phyloP scores from a whole-genome alignment of 1,139 yeast species.

The Scheffersomyces titani region DNA sequence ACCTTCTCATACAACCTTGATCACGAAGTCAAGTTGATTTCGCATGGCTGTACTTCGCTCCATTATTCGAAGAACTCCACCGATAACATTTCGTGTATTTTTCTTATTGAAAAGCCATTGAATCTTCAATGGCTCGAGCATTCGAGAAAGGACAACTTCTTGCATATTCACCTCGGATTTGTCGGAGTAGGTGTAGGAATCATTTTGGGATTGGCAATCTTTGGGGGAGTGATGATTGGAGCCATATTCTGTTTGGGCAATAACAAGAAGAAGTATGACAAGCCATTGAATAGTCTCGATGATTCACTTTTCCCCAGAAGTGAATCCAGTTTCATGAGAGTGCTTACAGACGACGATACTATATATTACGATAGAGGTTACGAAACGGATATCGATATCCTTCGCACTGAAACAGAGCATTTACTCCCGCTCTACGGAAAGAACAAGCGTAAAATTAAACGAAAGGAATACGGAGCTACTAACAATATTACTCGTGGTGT shows the following conservation, averaged over 20 bases:
- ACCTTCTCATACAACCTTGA: slow-evolving; percentile 52
- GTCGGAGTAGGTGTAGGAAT: slow-evolving; percentile 69
- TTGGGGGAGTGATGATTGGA: slow-evolving; percentile 32
- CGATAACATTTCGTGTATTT: slow-evolving; percentile 54
- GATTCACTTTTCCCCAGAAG: slow-evolving; percentile 6
- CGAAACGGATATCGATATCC: slow-evolving; percentile 47
- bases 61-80: slow-evolving; percentile 14
- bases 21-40: slow-evolving; percentile 64
- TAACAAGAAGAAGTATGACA: slow-evolving; percentile 10
- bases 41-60: slow-evolving; percentile 65
- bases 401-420: slow-evolving; percentile 32
- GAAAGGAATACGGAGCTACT: slow-evolving; percentile 14
- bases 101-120: slow-evolving; percentile 68
- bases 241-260: slow-evolving; percentile 31
- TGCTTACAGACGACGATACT: slow-evolving; percentile 32
- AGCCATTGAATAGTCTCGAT: slow-evolving; percentile 2
- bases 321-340: slow-evolving; percentile 42
- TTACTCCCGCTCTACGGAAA: slow-evolving; percentile 28
- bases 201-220: slow-evolving; percentile 53
- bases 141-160: slow-evolving; percentile 30
- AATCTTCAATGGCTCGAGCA: slow-evolving; percentile 55
- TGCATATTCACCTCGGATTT: slow-evolving; percentile 63
- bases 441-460: slow-evolving; percentile 15
- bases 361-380: slow-evolving; percentile 39
- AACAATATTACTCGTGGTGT: slow-evolving; percentile 6